These are phyloP conservation scores for Arabidopsis suecica DNA, from an alignment of 345 rosid species.

Conservation along the genomic window DNA sequence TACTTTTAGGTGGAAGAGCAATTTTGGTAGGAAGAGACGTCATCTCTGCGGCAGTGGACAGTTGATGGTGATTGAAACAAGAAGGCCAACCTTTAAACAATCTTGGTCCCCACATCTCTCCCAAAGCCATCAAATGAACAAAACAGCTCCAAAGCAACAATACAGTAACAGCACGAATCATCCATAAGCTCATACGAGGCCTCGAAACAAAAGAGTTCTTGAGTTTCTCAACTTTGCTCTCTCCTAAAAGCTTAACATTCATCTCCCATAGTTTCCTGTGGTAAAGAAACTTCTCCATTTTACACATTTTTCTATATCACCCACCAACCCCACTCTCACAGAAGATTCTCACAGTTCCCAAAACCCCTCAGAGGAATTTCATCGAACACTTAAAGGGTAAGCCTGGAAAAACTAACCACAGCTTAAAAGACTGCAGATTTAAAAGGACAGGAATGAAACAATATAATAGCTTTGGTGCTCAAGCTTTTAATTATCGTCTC, in stretches of 20 bases:
- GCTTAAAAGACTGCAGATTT: not conserved
- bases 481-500: not conserved
- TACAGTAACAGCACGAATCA: constrained; percentile 65
- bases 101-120: constrained; percentile 89
- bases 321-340: not conserved
- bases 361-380: constrained; percentile 37
- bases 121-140: constrained; percentile 73
- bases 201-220: constrained; percentile 61
- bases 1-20: constrained; percentile 82
- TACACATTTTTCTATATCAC: constrained; percentile 42
- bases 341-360: constrained; percentile 10
- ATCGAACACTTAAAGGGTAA: constrained; percentile 31
- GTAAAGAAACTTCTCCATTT: constrained; percentile 51
- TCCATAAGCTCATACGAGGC: constrained; percentile 78
- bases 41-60: constrained; percentile 45
- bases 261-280: constrained; percentile 59
- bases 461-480: not conserved
- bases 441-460: not conserved
- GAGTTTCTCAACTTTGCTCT: constrained; percentile 60
- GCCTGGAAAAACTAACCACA: constrained; percentile 5
- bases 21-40: constrained; percentile 60
- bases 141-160: constrained; percentile 78
- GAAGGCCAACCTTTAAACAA: constrained; percentile 87
- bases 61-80: constrained; percentile 63
- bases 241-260: constrained; percentile 62